Evolutionary conservation across 1,139 yeast species (phyloP).

Genomic region (Pichia sp.): DNA sequence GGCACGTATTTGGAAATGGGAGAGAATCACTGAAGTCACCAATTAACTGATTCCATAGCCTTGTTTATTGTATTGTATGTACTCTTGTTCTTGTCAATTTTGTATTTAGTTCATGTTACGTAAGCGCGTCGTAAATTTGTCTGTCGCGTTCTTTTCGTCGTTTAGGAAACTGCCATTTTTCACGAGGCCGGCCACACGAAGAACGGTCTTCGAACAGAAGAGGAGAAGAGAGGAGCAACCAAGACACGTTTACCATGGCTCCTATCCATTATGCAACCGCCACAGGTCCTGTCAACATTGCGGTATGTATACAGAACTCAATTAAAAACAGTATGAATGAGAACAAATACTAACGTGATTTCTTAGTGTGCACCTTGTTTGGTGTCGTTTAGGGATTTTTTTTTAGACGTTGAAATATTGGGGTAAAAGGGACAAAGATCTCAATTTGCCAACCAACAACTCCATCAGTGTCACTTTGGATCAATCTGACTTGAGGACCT

Average conservation of each 20-base stretch:
- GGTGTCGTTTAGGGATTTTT: neutral
- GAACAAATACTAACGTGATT: constrained; percentile 33
- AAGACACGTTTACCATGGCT: no score
- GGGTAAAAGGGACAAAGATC: constrained; percentile 89
- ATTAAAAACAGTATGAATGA: no score
- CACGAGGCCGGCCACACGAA: no score
- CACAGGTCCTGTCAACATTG: constrained; percentile 97
- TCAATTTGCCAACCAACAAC: constrained; percentile 91
- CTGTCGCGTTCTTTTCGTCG: no score
- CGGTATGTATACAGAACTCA: constrained; percentile 24
- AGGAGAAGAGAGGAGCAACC: no score
- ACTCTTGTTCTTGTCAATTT: neutral
- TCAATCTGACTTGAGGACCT: constrained; percentile 82
- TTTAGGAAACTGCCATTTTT: no score
- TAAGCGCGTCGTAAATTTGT: neutral
- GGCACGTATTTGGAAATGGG: constrained; percentile 93
- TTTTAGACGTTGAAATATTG: constrained; percentile 65
- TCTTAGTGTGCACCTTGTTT: neutral
- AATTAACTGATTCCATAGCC: neutral
- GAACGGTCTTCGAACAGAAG: no score
- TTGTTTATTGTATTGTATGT: neutral
- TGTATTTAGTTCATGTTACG: neutral
- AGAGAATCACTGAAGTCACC: constrained; percentile 15
- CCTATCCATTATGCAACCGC: constrained; percentile 61
- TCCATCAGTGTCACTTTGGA: constrained; percentile 91